These are phyloP conservation scores for Leccinum huronense DNA, from an alignment of 1,284 basidiomycete species.

Conservation along the genomic window DNA sequence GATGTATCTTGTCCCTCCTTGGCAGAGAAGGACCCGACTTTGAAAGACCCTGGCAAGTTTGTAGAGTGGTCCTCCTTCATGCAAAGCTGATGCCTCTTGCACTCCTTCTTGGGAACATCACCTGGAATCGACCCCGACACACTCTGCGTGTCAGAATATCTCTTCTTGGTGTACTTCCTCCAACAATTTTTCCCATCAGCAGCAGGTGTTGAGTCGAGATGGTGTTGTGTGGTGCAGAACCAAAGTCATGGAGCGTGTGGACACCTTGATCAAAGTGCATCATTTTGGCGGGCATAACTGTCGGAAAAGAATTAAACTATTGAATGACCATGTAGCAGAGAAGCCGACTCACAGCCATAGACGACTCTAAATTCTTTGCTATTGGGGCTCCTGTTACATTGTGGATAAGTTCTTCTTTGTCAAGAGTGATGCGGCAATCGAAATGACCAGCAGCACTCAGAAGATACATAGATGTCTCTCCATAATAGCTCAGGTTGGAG, in stretches of 20 bases:
- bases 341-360: slow-evolving; percentile 81
- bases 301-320: slow-evolving; percentile 5
- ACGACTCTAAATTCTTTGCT: slow-evolving; percentile 95
- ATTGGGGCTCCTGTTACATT: slow-evolving; percentile 98
- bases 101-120: slow-evolving; percentile 42
- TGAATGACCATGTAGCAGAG: neutral
- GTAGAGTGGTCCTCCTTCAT: slow-evolving; percentile 39
- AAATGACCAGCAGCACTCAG: slow-evolving; percentile 95
- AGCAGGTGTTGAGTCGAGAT: slow-evolving; percentile 49
- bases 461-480: slow-evolving; percentile 94
- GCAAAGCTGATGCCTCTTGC: slow-evolving; percentile 39
- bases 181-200: slow-evolving; percentile 34
- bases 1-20: slow-evolving; percentile 56
- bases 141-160: slow-evolving; percentile 42
- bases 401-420: slow-evolving; percentile 97
- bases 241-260: slow-evolving; percentile 88
- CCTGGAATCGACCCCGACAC: slow-evolving; percentile 28
- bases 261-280: slow-evolving; percentile 91
- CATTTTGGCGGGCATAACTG: slow-evolving; percentile 94
- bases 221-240: slow-evolving; percentile 86
- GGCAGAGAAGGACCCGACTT: slow-evolving; percentile 37
- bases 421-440: slow-evolving; percentile 87
- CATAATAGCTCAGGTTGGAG: slow-evolving; percentile 97
- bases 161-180: slow-evolving; percentile 37
- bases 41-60: slow-evolving; percentile 37